Base-by-base conservation (phyloP, 164 flowering plant species). In the Magnolia sinica region DNA sequence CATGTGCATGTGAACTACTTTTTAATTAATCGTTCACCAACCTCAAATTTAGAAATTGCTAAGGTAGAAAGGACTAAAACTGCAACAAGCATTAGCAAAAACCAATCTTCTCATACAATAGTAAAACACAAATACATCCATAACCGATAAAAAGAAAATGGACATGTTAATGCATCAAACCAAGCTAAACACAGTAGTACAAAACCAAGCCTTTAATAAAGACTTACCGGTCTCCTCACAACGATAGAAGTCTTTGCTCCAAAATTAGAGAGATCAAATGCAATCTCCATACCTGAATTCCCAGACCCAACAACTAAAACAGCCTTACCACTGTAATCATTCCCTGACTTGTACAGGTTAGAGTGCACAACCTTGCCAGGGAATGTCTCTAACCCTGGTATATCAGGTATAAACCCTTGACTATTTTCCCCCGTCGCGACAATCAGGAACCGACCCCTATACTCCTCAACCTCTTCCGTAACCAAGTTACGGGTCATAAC, bases 281-380 rank as follows among this genome's bases (percentile, higher is more conserved):
- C 89, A 65, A 92, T 89, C 64, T 92, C 97, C 94, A 91, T 89
- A 59, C 94, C 94, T 4, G 94, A 92, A 71, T 92, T 92, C 0
- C 94, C 97, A 24, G 86, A 72, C 52, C 97, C 97, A 71, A 92
- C 94, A 18, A 92, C 94, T 78, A 92, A 72, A 67, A 90, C 94
- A 29, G 71, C 78, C 77, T 82, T 81, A 2, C 76, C 73, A 0
- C 27, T 29, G 70, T 52, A 91, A 8, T 24, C 76, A 73, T 68
- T 70, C 3, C 92, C 97, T 9, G 85, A 78, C 64, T 79, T 86
- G 68, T 67, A 91, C 66, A 72, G n/a, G 14, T 82, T 86, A 0
- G 92, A 83, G 67, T 91, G 93, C 23, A 90, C 6, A 7, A 80
- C 77, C 13, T 79, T 77, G 18, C 92, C 93, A 1, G 9, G 0